Evolutionary conservation across 2,329 filamentous ascomycete species (phyloP), one percentile per base, ranked within the genome.

Genomic region (Metarhizium sp.): DNA sequence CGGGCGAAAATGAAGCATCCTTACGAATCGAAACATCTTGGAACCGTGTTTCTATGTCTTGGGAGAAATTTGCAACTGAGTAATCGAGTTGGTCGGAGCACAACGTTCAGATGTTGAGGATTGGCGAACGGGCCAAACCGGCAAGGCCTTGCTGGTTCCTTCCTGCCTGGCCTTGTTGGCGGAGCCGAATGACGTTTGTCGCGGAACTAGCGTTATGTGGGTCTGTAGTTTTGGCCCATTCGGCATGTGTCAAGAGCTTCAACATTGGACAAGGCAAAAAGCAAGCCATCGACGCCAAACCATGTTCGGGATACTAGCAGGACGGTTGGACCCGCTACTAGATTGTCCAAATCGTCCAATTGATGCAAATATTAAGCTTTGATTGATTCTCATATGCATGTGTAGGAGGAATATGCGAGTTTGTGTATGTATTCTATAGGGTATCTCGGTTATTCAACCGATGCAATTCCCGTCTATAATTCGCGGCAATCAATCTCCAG

Each of bases 1-100:
- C 3, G 18, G 20, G 11, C 32, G n/a, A 11, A 14, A 42, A 25
- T 13, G 13, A 8, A 6, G 4, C 7, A 2, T 18, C 34, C 62
- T 58, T 48, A 64, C 63, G 38, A 64, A 64, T 38, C 60, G 51
- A 25, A 64, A 64, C 63, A 64, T 64, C 11, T 40, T 57, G 50
- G 49, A 30, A 3, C 14, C 18, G 51, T 16, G 40, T 20, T 13
- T 30, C 20, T n/a, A 20, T n/a, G 36, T 20, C 11, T 46, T 36
- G 29, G 8, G 30, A 10, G 50, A 42, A 42, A 18, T 11, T 30
- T 57, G 60, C 46, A 36, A 36, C 32, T 43, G 3, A 47, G 25
- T 25, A 5, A 6, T 45, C 14, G 6, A 14, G 20, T 18, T 29
- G 45, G 11, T 30, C 2, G 14, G 18, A 14, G 45, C 14, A 11